phyloP scores from a whole-genome alignment of 768 basidiomycete genomes.

The Cystobasidium onofrii region DNA sequence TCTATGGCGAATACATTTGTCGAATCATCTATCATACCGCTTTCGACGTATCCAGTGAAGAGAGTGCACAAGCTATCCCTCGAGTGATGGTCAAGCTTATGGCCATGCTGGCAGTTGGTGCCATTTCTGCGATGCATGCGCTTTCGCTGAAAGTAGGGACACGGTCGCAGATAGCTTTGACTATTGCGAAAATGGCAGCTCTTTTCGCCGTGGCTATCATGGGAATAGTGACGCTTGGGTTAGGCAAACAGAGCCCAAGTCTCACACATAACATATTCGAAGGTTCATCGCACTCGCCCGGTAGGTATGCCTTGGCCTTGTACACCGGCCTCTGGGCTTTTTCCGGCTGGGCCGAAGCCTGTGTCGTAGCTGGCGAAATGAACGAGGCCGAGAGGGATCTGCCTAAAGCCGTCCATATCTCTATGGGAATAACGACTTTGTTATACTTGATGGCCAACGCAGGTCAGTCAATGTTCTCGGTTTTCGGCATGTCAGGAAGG shows the following conservation, averaged over 20 bases:
- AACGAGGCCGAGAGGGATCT: slow-evolving; percentile 72
- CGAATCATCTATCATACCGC: slow-evolving; percentile 72
- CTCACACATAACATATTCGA: slow-evolving; percentile 62
- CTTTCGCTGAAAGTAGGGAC: slow-evolving; percentile 69
- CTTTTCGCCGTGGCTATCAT: slow-evolving; percentile 59
- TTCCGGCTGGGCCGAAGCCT: slow-evolving; percentile 82
- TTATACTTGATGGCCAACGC: background rate
- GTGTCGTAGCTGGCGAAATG: slow-evolving; percentile 48
- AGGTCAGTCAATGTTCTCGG: background rate
- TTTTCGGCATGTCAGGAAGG: slow-evolving; percentile 17
- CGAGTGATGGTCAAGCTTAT: slow-evolving; percentile 86
- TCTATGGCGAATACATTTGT: slow-evolving; percentile 59
- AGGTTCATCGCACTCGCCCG: slow-evolving; percentile 67
- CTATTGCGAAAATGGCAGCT: slow-evolving; percentile 57
- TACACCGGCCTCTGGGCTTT: slow-evolving; percentile 67
- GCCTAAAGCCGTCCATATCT: slow-evolving; percentile 78
- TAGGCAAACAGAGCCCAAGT: slow-evolving; percentile 63
- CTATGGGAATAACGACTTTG: slow-evolving; percentile 74
- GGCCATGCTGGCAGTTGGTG: slow-evolving; percentile 61
- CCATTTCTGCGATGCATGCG: slow-evolving; percentile 70
- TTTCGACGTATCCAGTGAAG: slow-evolving; percentile 47
- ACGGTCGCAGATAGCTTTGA: slow-evolving; percentile 76
- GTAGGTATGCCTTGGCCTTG: slow-evolving; percentile 80
- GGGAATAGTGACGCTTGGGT: slow-evolving; percentile 65
- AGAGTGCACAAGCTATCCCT: slow-evolving; percentile 53